Conservation (phyloP, 2,329 filamentous ascomycete genomes). For the Claviceps humidiphila region DNA sequence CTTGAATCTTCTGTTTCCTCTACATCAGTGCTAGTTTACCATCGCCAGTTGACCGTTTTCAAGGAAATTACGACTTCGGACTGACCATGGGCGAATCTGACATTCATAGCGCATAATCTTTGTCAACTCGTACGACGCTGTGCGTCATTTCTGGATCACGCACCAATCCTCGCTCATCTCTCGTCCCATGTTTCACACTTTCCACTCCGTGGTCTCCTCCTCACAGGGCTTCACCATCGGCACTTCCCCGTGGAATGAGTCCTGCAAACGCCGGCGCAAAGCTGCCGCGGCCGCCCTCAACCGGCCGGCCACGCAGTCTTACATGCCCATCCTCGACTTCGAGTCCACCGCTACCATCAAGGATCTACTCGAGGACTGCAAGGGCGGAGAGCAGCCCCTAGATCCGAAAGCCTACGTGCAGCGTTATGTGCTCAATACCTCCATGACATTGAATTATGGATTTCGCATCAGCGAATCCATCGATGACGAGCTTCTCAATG, state of each 20-base stretch:
- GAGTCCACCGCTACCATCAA: conserved; percentile 60
- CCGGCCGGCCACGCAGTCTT: conserved; percentile 60
- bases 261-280: conserved; percentile 63
- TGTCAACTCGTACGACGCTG: conserved; percentile 64
- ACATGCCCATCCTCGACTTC: conserved; percentile 72
- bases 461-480: conserved; percentile 60
- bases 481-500: conserved; percentile 51
- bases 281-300: conserved; percentile 69
- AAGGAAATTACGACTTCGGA: too few relatives aligned
- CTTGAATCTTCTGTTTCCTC: too few relatives aligned
- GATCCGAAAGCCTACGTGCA: conserved; percentile 64
- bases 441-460: conserved; percentile 67
- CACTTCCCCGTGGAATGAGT: conserved; percentile 73
- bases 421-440: conserved; percentile 64
- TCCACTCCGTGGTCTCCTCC: conserved; percentile 64
- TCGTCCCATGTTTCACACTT: conserved; percentile 66
- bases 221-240: conserved; percentile 74
- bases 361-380: conserved; percentile 53
- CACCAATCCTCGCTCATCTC: conserved; percentile 69
- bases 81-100: too few relatives aligned
- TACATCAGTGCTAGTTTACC: neutral
- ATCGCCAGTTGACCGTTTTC: neutral
- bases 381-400: conserved; percentile 47
- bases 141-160: conserved; percentile 63
- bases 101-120: conserved; percentile 49